phyloP scores from a whole-genome alignment of 2,329 filamentous ascomycete genomes.

The Aphanocladium album region DNA sequence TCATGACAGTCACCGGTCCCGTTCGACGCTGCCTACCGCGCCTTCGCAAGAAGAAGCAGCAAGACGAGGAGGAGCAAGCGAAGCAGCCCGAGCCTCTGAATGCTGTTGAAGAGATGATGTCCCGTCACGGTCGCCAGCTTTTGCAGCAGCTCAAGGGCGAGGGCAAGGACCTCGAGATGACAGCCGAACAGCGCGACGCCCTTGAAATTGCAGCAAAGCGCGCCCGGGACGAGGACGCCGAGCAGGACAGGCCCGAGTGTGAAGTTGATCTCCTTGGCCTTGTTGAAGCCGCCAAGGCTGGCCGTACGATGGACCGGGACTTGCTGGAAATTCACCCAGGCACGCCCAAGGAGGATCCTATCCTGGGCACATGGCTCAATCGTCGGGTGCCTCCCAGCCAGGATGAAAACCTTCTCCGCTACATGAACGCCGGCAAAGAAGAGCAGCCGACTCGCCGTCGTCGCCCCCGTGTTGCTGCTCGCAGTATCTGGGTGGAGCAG shows the following conservation, averaged over 20 bases:
- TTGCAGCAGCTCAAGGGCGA: constrained; percentile 14
- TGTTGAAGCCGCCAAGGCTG: constrained; percentile 27
- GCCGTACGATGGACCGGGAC: constrained; percentile 21
- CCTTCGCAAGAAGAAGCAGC: constrained; percentile 19
- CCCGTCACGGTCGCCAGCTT: constrained; percentile 12
- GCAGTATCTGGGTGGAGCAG: constrained; percentile 19
- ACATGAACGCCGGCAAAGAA: constrained; percentile 17
- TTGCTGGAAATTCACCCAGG: constrained; percentile 36
- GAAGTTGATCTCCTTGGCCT: constrained; percentile 27
- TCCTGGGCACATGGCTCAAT: constrained; percentile 26
- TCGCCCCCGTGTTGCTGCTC: constrained; percentile 5
- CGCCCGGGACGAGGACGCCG: constrained; percentile 1
- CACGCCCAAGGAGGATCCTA: constrained; percentile 35
- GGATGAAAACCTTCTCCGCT: constrained; percentile 28
- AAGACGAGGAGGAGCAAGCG: constrained; percentile 14
- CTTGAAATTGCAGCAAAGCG: constrained; percentile 13
- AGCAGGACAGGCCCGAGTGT: constrained; percentile 12
- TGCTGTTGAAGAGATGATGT: constrained; percentile 21
- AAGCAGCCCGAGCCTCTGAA: constrained; percentile 15
- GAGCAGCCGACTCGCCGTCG: background rate
- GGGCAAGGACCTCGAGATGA: constrained; percentile 18
- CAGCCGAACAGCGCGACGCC: constrained; percentile 19
- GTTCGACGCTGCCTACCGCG: constrained; percentile 19
- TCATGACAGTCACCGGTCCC: constrained; percentile 18
- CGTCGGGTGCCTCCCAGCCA: constrained; percentile 35